Percentiles rank a stretch among this genome's conserved stretches.
Conservation (phyloP, 805 yeast genomes). For the Ogataea philodendri region DNA sequence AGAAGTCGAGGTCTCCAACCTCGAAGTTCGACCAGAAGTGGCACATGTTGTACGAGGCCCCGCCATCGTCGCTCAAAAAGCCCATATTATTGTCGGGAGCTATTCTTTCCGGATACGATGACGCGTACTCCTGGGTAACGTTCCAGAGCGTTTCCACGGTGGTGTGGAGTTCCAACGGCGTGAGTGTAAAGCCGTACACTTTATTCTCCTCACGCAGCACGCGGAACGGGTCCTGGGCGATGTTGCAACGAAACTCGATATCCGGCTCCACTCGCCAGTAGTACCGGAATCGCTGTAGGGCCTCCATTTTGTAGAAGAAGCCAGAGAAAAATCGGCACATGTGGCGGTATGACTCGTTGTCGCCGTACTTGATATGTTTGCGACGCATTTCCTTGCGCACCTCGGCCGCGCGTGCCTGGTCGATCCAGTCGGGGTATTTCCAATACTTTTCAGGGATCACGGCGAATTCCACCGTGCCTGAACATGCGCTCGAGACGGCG, state of each 20-base stretch:
- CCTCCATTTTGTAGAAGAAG: slow-evolving; percentile 47
- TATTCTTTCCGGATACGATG: slow-evolving; percentile 42
- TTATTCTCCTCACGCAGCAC: slow-evolving; percentile 42
- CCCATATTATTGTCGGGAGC: slow-evolving; percentile 47
- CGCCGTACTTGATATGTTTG: slow-evolving; percentile 45
- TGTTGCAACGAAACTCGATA: slow-evolving; percentile 54
- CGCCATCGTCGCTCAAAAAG: slow-evolving; percentile 48
- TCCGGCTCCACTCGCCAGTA: slow-evolving; percentile 64
- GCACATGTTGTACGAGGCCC: slow-evolving; percentile 48
- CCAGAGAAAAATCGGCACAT: slow-evolving; percentile 81
- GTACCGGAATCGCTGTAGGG: slow-evolving; percentile 47
- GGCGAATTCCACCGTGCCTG: slow-evolving; percentile 61
- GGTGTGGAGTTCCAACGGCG: slow-evolving; percentile 51
- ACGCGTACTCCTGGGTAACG: slow-evolving; percentile 45
- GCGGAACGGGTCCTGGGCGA: slow-evolving; percentile 53
- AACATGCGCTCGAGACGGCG: slow-evolving; percentile 45
- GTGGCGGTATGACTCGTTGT: slow-evolving; percentile 49
- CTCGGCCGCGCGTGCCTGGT: slow-evolving; percentile 46
- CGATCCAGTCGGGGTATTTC: slow-evolving; percentile 66
- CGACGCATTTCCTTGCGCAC: slow-evolving; percentile 45
- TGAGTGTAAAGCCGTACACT: slow-evolving; percentile 49
- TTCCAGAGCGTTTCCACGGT: slow-evolving; percentile 53
- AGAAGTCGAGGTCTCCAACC: slow-evolving; percentile 56
- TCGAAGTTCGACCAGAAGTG: slow-evolving; percentile 70
- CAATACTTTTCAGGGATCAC: slow-evolving; percentile 58